Evolutionary conservation across 148 eudicot genomes (phyloP).

Genomic region (Vaccinium corymbosum): DNA sequence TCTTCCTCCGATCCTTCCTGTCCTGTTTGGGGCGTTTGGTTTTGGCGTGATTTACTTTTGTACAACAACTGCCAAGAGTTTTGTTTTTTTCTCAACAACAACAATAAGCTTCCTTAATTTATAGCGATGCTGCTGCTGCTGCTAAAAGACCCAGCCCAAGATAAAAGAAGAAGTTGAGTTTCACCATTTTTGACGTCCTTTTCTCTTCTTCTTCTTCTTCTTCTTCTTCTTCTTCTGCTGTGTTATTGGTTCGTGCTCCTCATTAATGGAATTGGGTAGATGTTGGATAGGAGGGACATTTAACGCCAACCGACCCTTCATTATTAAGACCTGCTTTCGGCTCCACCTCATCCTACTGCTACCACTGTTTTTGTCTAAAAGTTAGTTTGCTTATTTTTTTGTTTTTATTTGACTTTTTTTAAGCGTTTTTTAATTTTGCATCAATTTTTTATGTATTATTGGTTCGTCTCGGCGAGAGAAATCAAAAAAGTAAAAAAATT

Average conservation of each 20-base stretch:
- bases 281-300: not conserved
- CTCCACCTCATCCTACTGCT: not conserved
- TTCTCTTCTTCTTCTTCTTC: not conserved
- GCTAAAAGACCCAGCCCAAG: not conserved
- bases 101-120: not conserved
- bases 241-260: not conserved
- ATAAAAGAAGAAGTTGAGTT: not conserved
- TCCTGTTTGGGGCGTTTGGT: not conserved
- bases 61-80: not conserved
- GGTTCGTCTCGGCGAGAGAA: too few relatives aligned
- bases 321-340: not conserved
- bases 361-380: not conserved
- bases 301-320: not conserved
- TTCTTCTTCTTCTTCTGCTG: not conserved
- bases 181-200: not conserved
- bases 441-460: too few relatives aligned
- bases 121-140: not conserved
- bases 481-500: too few relatives aligned
- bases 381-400: too few relatives aligned
- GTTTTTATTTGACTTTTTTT: too few relatives aligned
- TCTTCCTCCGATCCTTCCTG: not conserved
- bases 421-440: too few relatives aligned
- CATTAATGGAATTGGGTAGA: slow-evolving; percentile 5
- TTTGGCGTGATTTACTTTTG: slow-evolving; percentile 11
- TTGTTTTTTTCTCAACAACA: not conserved